Base-by-base conservation (phyloP, 345 rosid genomes). In the Luvunga scandens region DNA sequence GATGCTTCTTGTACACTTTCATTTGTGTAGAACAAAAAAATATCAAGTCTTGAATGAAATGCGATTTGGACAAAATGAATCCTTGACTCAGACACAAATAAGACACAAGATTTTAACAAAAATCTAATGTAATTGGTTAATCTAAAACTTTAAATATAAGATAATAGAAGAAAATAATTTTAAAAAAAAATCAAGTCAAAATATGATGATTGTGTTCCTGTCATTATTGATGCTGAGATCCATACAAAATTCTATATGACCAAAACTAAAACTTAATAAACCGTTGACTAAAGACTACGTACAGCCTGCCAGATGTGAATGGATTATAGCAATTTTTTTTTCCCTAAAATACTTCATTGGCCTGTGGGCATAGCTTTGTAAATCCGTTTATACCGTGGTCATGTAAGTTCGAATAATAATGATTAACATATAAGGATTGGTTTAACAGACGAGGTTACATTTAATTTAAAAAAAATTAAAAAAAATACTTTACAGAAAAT, bases 1-100 rank as follows among this genome's bases (percentile, higher is more conserved):
- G 83, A 81, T 95, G 95, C 82, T 95, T 95, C 94, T 90, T 93
- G 91, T 95, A 95, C 86, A 92, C 98, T 93, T 93, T 74, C 79
- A 78, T 24, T 76, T 18, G 1, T 50, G 6, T 21, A 36, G 10
- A 10, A 13, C 66, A 57, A 70, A 66, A 34, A 53, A 57, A 66
- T 6, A 59, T 53, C 50, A 45, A 13, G 50, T 45, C 18, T 45
- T 45, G 3, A 12, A 45, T 45, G 50, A 45, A 45, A 45, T 45
- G 18, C 50, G 5, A 12, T 45, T 45, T 45, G 50, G 18, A 45
- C 50, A 45, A 45, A 10, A 45, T 45, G 4, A 45, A 45, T 12
- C 50, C 50, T 45, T 45, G 50, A 45, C 50, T 45, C 50, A 45
- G 18, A 45, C 50, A 45, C 5, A 12, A 3, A 3, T 45, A 13